Base-by-base conservation (phyloP, 805 yeast genomes). In the Starmerella stellata region DNA sequence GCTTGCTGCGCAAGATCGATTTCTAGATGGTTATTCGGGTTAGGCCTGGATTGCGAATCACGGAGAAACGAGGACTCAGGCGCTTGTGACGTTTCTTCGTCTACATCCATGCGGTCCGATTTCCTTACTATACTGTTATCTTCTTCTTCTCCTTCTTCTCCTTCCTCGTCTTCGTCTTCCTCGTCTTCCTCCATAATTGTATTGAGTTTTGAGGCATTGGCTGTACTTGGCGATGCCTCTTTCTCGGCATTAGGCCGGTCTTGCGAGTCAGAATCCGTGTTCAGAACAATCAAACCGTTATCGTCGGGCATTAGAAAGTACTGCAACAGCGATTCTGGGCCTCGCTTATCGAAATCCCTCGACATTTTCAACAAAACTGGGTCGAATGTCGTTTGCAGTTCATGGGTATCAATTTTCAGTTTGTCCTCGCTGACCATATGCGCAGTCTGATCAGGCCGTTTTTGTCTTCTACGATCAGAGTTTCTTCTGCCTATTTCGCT, bases 201-300 rank as follows among this genome's bases (percentile, higher is more conserved):
- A 2, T 28, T 24, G 30, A 43, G 34, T 13, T 16, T 23, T n/a
- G 9, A 9, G 14, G 30, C 20, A 9, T 24, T 11, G 3, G 30
- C 5, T 5, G 15, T 14, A 13, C 23, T 15, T 9, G 5, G 30
- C 7, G 9, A 7, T 23, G 25, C 25, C 9, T 11, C 2, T 13
- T 14, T 15, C 4, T 3, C 34, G 9, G 3, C 13, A 5, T 4
- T 11, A 21, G 36, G 8, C 30, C 15, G 35, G 11, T n/a, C 35
- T 4, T 24, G 17, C 7, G 24, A 15, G 11, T 20, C 39, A 19
- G 59, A 60, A 50, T 81, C 64, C 44, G 81, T 85, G 41, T 70
- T 65, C 34, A 80, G 70, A 7, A 75, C 68, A 23, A 70, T 66
- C 72, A 90, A 72, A 42, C 80, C 74, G 36, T 60, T 56, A 39